A percentile compares a stretch with the other conserved stretches of the same genome.
These are phyloP conservation scores for Spencermartinsiella ligniputridi DNA, from an alignment of 1,139 yeast genomes.

Conservation along the genomic window DNA sequence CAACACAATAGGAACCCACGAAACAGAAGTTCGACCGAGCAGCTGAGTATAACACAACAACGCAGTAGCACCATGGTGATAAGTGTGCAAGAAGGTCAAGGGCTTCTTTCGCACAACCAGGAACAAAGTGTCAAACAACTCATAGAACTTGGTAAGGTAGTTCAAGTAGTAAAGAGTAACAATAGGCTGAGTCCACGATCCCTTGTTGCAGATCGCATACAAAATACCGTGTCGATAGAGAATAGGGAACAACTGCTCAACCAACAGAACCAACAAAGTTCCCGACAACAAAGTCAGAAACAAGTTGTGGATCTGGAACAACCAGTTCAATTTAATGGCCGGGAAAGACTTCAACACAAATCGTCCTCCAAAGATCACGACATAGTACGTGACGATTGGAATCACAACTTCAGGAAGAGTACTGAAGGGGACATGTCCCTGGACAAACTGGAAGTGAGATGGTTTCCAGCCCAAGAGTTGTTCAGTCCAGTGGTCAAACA, in stretches of 20 bases:
- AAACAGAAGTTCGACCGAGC: slow-evolving; percentile 81
- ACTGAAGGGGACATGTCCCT: slow-evolving; percentile 41
- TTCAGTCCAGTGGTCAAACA: slow-evolving; percentile 60
- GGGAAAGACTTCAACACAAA: slow-evolving; percentile 48
- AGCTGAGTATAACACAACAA: slow-evolving; percentile 91
- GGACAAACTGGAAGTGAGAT: slow-evolving; percentile 67
- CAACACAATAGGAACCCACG: slow-evolving; percentile 90
- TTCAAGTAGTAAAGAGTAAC: slow-evolving; percentile 64
- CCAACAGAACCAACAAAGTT: slow-evolving; percentile 57
- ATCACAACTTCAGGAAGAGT: slow-evolving; percentile 59
- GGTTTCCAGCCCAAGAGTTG: slow-evolving; percentile 38
- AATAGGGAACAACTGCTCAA: slow-evolving; percentile 86
- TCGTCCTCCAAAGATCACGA: slow-evolving; percentile 82
- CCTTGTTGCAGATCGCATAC: slow-evolving; percentile 75
- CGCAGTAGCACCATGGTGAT: slow-evolving; percentile 99
- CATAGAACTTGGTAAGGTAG: slow-evolving; percentile 48
- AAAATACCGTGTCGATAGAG: slow-evolving; percentile 71
- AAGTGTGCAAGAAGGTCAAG: slow-evolving; percentile 79
- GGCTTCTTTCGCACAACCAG: slow-evolving; percentile 89
- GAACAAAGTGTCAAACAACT: slow-evolving; percentile 87
- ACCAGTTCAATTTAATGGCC: slow-evolving; percentile 66
- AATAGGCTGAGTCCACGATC: slow-evolving; percentile 82
- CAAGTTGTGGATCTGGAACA: slow-evolving; percentile 80
- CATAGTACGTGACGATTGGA: slow-evolving; percentile 64
- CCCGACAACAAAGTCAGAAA: slow-evolving; percentile 68